phyloP scores from a whole-genome alignment of 495 filamentous ascomycete species.

The Terfezia claveryi region DNA sequence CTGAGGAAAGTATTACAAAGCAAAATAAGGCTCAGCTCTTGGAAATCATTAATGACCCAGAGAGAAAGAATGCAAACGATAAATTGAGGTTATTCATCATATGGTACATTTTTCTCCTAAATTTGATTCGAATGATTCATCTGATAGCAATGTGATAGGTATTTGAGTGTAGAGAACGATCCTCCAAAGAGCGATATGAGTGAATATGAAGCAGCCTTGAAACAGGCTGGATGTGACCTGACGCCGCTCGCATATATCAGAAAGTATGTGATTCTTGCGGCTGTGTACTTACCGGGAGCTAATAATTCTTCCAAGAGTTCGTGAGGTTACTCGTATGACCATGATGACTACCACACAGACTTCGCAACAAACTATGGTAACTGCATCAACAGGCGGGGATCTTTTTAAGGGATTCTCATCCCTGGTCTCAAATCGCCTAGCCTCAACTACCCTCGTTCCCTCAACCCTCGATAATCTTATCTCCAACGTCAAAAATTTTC shows the following conservation, averaged over 20 bases:
- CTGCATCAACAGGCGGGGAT: conserved; percentile 36
- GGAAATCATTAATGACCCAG: conserved; percentile 58
- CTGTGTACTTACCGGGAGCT: background rate
- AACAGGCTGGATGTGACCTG: conserved; percentile 46
- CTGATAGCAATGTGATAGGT: conserved; percentile 4
- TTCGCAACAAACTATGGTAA: conserved; percentile 27
- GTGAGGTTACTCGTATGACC: conserved; percentile 91
- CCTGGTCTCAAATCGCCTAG: conserved; percentile 61
- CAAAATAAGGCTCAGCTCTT: conserved; percentile 77
- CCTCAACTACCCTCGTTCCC: conserved; percentile 62
- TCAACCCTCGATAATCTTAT: conserved; percentile 89
- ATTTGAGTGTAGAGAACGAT: conserved; percentile 76
- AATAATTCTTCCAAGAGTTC: conserved; percentile 36
- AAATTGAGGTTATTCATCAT: conserved; percentile 89
- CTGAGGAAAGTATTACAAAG: conserved; percentile 85
- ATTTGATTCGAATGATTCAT: background rate
- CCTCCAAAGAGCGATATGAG: conserved; percentile 60
- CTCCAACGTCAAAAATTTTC: conserved; percentile 96
- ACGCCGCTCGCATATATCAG: conserved; percentile 66
- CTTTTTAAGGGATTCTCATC: conserved; percentile 76
- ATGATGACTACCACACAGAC: conserved; percentile 77
- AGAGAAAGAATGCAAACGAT: conserved; percentile 64
- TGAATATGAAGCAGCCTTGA: conserved; percentile 70
- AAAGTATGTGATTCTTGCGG: conserved; percentile 29
- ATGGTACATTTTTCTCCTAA: conserved; percentile 37